These are phyloP conservation scores for California macrophylla DNA, from an alignment of 441 rosid genomes.

Conservation along the genomic window DNA sequence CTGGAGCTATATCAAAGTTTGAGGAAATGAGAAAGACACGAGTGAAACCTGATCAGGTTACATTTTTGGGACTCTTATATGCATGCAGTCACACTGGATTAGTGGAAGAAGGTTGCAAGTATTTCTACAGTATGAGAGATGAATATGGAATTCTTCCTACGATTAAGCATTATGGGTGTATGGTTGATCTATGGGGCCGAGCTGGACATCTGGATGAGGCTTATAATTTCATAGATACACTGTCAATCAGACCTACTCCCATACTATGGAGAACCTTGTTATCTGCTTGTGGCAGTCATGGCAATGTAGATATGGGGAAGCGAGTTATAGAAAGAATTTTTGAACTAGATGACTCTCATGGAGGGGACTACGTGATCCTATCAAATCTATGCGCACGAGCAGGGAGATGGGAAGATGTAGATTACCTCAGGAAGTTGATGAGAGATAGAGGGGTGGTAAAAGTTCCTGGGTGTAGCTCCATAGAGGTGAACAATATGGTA, in stretches of 20 bases:
- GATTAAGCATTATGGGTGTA: conserved; percentile 70
- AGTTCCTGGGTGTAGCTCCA: conserved; percentile 73
- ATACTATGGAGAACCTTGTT: conserved; percentile 72
- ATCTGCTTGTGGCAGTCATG: conserved; percentile 57
- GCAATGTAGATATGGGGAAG: conserved; percentile 43
- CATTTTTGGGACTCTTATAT: conserved; percentile 61
- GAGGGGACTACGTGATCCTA: conserved; percentile 68
- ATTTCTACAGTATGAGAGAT: conserved; percentile 40
- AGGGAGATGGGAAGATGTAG: conserved; percentile 58
- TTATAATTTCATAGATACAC: conserved; percentile 42
- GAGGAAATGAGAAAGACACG: conserved; percentile 40
- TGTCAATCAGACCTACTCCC: conserved; percentile 52
- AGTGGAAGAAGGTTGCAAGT: conserved; percentile 43
- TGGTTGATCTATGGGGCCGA: conserved; percentile 72
- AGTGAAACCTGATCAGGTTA: conserved; percentile 51
- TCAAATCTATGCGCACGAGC: conserved; percentile 65
- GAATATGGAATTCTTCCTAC: conserved; percentile 37
- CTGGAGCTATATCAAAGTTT: conserved; percentile 42
- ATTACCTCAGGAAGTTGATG: conserved; percentile 49
- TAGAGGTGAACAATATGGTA: conserved; percentile 56
- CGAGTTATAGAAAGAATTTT: conserved; percentile 42
- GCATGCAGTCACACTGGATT: conserved; percentile 76
- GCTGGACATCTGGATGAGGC: conserved; percentile 59
- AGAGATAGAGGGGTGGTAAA: conserved; percentile 44
- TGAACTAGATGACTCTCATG: conserved; percentile 55